These are phyloP conservation scores for Adansonia digitata DNA, from an alignment of 345 rosid genomes.

Conservation along the genomic window DNA sequence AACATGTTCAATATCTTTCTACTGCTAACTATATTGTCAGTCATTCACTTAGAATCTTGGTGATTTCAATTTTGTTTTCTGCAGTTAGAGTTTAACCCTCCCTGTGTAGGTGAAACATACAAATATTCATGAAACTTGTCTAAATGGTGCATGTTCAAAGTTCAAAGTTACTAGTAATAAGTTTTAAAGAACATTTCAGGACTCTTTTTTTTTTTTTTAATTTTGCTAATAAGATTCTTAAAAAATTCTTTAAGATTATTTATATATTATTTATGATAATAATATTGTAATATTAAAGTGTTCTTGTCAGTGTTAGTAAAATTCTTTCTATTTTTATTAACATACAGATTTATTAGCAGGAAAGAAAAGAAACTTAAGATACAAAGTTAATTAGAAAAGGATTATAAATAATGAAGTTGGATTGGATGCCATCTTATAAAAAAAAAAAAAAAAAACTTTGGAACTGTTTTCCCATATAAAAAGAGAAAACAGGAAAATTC, in stretches of 20 bases:
- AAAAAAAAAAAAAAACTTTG: too few relatives aligned
- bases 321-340: too few relatives aligned
- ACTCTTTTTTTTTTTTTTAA: background rate
- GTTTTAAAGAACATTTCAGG: background rate
- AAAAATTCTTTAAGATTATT: too few relatives aligned
- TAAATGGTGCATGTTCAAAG: background rate
- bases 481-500: background rate
- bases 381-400: too few relatives aligned
- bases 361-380: too few relatives aligned
- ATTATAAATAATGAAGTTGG: background rate
- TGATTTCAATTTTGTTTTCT: background rate
- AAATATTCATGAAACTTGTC: background rate
- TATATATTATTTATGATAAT: too few relatives aligned
- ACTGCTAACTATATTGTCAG: background rate
- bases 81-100: background rate
- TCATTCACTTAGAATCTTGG: too few relatives aligned
- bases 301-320: too few relatives aligned
- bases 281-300: too few relatives aligned
- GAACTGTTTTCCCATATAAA: too few relatives aligned
- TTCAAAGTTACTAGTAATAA: background rate
- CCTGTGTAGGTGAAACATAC: background rate
- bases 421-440: background rate
- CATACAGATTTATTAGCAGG: too few relatives aligned
- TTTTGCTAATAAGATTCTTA: too few relatives aligned
- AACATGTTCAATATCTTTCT: background rate